A percentile compares a stretch with the other conserved stretches of the same genome.
These are phyloP conservation scores for Thymus quinquecostatus DNA, from an alignment of 257 asterid species.

Conservation along the genomic window DNA sequence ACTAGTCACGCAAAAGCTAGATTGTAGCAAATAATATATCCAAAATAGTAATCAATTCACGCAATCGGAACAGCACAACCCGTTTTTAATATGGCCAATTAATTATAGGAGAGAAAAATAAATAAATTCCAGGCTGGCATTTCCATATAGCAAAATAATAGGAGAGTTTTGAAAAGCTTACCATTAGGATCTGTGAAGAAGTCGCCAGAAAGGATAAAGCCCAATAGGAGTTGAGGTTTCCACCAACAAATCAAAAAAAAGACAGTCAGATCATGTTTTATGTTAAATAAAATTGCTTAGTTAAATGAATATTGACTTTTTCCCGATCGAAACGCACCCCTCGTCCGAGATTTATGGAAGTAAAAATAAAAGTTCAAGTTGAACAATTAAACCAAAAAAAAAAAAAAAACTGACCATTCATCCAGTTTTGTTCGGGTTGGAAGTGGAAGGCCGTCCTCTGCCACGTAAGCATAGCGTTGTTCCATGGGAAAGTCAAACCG, in stretches of 20 bases:
- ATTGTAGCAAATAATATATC: neutral
- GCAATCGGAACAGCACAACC: neutral
- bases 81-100: neutral
- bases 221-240: constrained; percentile 18
- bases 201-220: constrained; percentile 27
- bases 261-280: neutral
- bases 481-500: constrained; percentile 49
- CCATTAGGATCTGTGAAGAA: constrained; percentile 80
- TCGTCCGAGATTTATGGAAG: neutral
- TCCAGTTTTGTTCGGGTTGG: constrained; percentile 74
- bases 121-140: neutral
- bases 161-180: constrained; percentile 29
- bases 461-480: constrained; percentile 72
- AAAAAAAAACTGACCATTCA: constrained; percentile 56
- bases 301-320: too few species aligned
- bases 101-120: neutral
- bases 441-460: constrained; percentile 73
- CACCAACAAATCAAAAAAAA: neutral
- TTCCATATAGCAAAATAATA: neutral
- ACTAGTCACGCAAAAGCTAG: neutral
- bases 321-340: too few species aligned
- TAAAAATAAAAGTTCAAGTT: neutral
- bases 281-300: neutral
- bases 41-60: neutral
- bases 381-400: too few species aligned